Base-by-base conservation (phyloP, 2,329 filamentous ascomycete genomes). In the Cadophora sp. region DNA sequence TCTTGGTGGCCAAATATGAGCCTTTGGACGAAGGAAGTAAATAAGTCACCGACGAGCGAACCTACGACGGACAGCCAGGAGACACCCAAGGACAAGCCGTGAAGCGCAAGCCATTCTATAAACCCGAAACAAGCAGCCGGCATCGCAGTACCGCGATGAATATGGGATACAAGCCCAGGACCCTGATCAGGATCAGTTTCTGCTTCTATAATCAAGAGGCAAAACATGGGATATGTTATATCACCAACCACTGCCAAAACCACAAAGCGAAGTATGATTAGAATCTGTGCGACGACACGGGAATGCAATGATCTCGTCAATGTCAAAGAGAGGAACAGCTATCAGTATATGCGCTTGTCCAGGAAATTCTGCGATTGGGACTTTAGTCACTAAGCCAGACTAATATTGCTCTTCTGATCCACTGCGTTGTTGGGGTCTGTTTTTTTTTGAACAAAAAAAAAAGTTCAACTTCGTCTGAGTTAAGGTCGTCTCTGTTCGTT, bases 1-100 rank as follows among this genome's bases (percentile, higher is more conserved):
- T 73, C 74, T 60, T 74, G 72, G 73, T 75, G 72, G 73, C 65
- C 74, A 6, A 74, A 63, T 19, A 62, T 65, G 11, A 69, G 56
- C 46, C 31, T 71, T 22, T 74, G 71, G 72, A 55, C 68, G 43
- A 69, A 56, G 51, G 31, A 56, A n/a, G 34, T 46, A 16, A 31
- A 58, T 3, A 58, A 64, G 19, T 37, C 50, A 19, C 34, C 62
- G 3, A 4, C 19, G 8, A 9, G 6, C 16, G 62, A 64, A 2
- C 11, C 24, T 40, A 24, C 12, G 37, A 58, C 46, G 19, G 27
- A 14, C 1, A n/a, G 31, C 22, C 50, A 56, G 37, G 37, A 59
- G 9, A 48, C 29, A 12, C 24, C 62, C 26, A 56, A 64, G 46
- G 61, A 60, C 34, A 67, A 63, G n/a, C 37, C 48, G n/a, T 65